phyloP scores from a whole-genome alignment of 345 rosid genomes.

The Populus nigra region DNA sequence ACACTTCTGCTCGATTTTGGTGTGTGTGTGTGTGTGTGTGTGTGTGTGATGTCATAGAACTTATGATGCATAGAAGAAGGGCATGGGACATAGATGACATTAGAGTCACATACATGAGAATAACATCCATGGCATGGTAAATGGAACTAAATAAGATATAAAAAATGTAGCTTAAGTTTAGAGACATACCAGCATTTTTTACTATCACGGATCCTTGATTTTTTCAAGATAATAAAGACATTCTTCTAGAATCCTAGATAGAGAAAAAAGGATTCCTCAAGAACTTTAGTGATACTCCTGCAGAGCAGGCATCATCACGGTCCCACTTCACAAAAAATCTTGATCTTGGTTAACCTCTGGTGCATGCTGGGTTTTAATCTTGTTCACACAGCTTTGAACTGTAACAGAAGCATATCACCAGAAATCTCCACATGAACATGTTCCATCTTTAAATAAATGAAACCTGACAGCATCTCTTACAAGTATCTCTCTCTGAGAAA shows the following conservation, averaged over 20 bases:
- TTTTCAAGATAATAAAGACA: background rate
- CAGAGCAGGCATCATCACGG: background rate
- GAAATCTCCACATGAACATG: constrained; percentile 92
- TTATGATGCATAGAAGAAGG: background rate
- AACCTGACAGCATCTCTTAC: constrained; percentile 88
- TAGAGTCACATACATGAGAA: background rate
- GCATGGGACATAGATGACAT: background rate
- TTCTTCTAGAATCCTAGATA: background rate
- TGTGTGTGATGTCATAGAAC: background rate
- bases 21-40: background rate
- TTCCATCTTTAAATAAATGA: constrained; percentile 85
- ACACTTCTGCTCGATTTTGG: background rate
- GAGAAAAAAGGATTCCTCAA: background rate
- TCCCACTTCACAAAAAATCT: background rate
- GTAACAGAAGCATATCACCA: constrained; percentile 51
- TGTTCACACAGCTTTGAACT: constrained; percentile 3
- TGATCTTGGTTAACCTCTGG: constrained; percentile 3
- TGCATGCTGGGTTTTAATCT: background rate
- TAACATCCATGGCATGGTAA: background rate
- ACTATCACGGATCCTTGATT: background rate
- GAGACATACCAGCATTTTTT: background rate
- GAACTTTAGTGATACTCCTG: constrained; percentile 1
- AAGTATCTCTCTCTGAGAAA: constrained; percentile 80
- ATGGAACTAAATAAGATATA: background rate
- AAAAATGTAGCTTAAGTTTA: background rate